phyloP scores from a whole-genome alignment of 139 green algal species.

The Chlorella ohadii region DNA sequence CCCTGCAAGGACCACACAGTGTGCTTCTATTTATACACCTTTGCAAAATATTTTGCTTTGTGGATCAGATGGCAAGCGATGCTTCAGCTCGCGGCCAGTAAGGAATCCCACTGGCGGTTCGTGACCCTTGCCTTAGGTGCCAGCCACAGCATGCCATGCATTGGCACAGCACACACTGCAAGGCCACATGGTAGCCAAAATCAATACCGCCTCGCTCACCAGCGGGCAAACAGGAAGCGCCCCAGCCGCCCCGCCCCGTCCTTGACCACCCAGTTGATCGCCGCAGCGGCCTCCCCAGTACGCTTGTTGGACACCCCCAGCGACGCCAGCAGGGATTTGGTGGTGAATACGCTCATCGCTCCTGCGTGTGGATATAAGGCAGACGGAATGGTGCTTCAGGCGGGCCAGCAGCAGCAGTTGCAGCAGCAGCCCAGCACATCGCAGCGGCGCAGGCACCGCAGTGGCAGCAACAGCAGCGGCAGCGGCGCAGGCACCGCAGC shows the following conservation, averaged over 20 bases:
- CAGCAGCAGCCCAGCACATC: not conserved
- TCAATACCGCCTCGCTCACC: too few species aligned
- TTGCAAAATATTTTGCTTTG: too few species aligned
- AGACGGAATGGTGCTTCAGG: not conserved
- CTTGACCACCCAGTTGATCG: conserved; percentile 93
- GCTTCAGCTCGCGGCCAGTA: too few species aligned
- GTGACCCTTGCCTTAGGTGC: too few species aligned
- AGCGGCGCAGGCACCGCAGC: not conserved
- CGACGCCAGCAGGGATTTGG: conserved; percentile 63
- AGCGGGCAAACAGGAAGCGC: conserved; percentile 88
- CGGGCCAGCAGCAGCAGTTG: not conserved
- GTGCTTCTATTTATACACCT: too few species aligned
- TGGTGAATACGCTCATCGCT: conserved; percentile 57
- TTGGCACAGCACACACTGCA: too few species aligned
- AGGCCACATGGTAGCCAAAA: too few species aligned
- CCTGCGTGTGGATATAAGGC: not conserved
- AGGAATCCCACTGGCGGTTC: too few species aligned
- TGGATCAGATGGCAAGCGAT: too few species aligned
- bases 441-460: not conserved
- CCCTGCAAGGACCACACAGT: too few species aligned
- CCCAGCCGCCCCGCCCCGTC: conserved; percentile 88
- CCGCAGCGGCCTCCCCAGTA: conserved; percentile 68
- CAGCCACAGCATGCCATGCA: too few species aligned
- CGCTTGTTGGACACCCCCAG: conserved; percentile 69
- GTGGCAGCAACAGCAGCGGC: not conserved